Evolutionary conservation across 2,329 filamentous ascomycete genomes (phyloP).

Genomic region (Colletotrichum godetiae): DNA sequence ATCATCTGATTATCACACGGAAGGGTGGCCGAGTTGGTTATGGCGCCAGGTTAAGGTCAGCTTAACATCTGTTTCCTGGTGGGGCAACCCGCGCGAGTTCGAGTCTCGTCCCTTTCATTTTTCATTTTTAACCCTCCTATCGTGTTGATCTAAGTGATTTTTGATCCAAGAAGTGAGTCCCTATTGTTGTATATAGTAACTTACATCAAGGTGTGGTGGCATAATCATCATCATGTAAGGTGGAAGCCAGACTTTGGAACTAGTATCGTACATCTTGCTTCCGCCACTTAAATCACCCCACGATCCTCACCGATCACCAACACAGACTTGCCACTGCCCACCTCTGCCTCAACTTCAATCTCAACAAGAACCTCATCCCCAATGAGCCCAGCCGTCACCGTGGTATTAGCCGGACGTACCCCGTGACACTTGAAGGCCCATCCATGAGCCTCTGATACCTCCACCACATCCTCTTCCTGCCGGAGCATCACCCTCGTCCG

Average conservation of each 20-base stretch:
- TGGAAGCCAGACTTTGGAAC: not conserved
- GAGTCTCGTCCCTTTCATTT: slow-evolving; percentile 36
- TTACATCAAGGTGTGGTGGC: too few species aligned
- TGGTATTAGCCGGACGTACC: slow-evolving; percentile 3
- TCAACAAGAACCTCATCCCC: slow-evolving; percentile 20
- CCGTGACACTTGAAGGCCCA: slow-evolving; percentile 21
- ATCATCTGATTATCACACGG: not conserved
- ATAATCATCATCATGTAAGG: not conserved
- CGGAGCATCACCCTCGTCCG: slow-evolving; percentile 27
- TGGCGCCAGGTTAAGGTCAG: slow-evolving; percentile 36
- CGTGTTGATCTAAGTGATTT: not conserved
- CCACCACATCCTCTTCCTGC: slow-evolving; percentile 11
- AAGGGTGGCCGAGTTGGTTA: slow-evolving; percentile 37
- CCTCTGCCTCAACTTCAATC: slow-evolving; percentile 10
- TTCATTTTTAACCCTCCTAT: not conserved
- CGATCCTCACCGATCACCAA: not conserved
- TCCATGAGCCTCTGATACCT: slow-evolving; percentile 15
- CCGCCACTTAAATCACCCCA: too few species aligned
- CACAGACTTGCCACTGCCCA: slow-evolving; percentile 4
- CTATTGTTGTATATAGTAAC: not conserved
- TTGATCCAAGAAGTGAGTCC: too few species aligned
- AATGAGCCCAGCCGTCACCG: slow-evolving; percentile 2
- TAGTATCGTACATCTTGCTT: too few species aligned
- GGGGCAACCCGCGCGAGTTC: slow-evolving; percentile 36
- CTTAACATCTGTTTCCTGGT: slow-evolving; percentile 36